A percentile compares a stretch with the other conserved stretches of the same genome.
Conservation (phyloP, 2,329 filamentous ascomycete species). For the Stagonosporopsis tanaceti region DNA sequence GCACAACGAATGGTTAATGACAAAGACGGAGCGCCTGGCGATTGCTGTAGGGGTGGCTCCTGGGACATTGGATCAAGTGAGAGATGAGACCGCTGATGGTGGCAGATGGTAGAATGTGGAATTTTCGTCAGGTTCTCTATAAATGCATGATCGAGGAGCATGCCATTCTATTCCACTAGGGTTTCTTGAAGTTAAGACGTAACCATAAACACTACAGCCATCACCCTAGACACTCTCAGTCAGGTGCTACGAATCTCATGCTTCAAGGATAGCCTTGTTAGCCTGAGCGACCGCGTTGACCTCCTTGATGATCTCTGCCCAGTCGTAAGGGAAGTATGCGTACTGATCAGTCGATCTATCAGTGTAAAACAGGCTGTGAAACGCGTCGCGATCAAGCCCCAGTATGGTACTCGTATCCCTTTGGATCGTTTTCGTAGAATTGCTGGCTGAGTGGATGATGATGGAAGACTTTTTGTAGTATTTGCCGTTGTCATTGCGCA, state of each 20-base stretch:
- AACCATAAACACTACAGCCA: not conserved
- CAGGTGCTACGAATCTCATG: not conserved
- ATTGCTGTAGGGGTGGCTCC: constrained; percentile 50
- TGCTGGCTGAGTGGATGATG: constrained; percentile 16
- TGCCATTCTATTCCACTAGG: too few relatives aligned
- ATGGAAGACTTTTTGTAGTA: constrained; percentile 14
- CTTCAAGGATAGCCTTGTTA: constrained; percentile 16
- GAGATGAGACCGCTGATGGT: constrained; percentile 53
- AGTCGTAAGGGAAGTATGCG: constrained; percentile 16
- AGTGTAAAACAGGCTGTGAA: constrained; percentile 20
- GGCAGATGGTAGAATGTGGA: constrained; percentile 30
- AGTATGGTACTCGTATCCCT: constrained; percentile 14
- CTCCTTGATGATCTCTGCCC: constrained; percentile 19
- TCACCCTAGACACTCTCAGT: not conserved
- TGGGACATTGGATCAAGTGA: constrained; percentile 43
- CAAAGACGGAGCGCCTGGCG: constrained; percentile 55
- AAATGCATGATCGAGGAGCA: too few relatives aligned
- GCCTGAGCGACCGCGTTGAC: constrained; percentile 19
- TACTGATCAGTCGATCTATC: constrained; percentile 15
- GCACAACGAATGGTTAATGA: constrained; percentile 56
- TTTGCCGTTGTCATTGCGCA: constrained; percentile 16
- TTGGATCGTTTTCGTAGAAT: constrained; percentile 9
- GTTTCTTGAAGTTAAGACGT: too few relatives aligned
- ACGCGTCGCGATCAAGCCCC: constrained; percentile 11
- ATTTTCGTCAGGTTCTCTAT: too few relatives aligned